Evolutionary conservation across 345 rosid genomes (phyloP), one percentile per base, ranked within the genome.

Genomic region (Gynandropsis gynandra): DNA sequence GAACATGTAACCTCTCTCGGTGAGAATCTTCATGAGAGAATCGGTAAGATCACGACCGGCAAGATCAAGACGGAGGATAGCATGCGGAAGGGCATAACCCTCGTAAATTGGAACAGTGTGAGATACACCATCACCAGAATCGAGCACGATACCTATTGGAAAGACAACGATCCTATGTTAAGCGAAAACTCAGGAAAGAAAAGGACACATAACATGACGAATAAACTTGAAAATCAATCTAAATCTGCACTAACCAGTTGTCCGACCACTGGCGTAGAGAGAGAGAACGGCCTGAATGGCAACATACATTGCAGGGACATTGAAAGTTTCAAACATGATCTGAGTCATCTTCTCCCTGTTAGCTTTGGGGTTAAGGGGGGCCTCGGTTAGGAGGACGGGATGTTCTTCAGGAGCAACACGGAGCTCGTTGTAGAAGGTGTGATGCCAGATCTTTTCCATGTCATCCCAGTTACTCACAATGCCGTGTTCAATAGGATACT

Each of bases 401-500:
- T 77, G 82, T 14, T 77, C 82, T 36, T 74, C 80, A 4, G 82
- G 82, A 16, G 77, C 80, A 0, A 77, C 82, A 14, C 82, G 80
- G 6, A 77, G 75, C 72, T 77, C 82, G 18, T 77, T 71, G 72
- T 78, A 75, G 69, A 78, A 75, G 53, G 80, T 78, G 69, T 78
- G 83, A 68, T 78, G 83, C 83, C 84, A 79, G 52, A 79, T 75
- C 72, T 75, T 79, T 47, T 75, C 81, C 85, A 79, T 73, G 54
- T 76, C 85, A 63, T 79, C 81, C 81, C 79, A 79, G 62, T 80
- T 80, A 71, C 87, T 80, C 9, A 77, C 87, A 32, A 80, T 77
- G 44, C 87, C 87, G 43, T 77, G 82, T 7, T 80, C 87, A 14
- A 77, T 74, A 3, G 86, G 82, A 50, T 76, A 80, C 56, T 80